phyloP scores from a whole-genome alignment of 768 basidiomycete species.

The Nevesoporus exiguus region DNA sequence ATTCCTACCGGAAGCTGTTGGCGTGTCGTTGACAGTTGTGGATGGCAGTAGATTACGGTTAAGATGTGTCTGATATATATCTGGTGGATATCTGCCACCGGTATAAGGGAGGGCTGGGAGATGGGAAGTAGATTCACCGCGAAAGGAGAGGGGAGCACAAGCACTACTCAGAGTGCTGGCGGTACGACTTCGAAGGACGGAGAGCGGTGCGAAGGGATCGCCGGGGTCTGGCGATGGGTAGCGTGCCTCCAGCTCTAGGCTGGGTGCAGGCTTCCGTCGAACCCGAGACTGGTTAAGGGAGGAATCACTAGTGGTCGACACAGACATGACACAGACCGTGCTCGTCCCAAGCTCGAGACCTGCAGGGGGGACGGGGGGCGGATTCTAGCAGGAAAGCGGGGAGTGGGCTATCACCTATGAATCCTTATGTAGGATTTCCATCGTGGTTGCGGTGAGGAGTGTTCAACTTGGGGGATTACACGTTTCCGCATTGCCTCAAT shows the following conservation, averaged over 20 bases:
- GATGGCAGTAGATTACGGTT: conserved; percentile 11
- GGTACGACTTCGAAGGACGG: conserved; percentile 58
- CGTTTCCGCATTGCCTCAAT: conserved; percentile 32
- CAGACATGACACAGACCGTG: conserved; percentile 30
- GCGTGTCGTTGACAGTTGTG: not conserved
- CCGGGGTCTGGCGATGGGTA: conserved; percentile 67
- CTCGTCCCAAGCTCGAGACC: conserved; percentile 12
- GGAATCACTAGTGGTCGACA: conserved; percentile 23
- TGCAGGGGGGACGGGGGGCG: conserved; percentile 11
- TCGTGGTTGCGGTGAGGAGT: conserved; percentile 36
- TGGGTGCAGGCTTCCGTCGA: conserved; percentile 56
- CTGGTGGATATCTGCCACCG: conserved; percentile 32
- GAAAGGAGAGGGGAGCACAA: conserved; percentile 29
- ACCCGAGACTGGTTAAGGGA: conserved; percentile 25
- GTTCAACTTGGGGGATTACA: conserved; percentile 18
- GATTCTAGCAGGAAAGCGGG: conserved; percentile 18
- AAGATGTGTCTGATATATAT: conserved; percentile 29
- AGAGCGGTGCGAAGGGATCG: conserved; percentile 70
- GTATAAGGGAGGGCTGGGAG: conserved; percentile 32
- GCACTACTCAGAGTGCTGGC: conserved; percentile 37
- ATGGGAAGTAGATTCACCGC: conserved; percentile 29
- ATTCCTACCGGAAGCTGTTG: conserved; percentile 8
- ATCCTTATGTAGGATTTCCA: conserved; percentile 32
- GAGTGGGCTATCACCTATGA: conserved; percentile 6
- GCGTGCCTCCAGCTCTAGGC: conserved; percentile 45